Conservation (phyloP, 179 eudicot species). For the Nepenthes alata region DNA sequence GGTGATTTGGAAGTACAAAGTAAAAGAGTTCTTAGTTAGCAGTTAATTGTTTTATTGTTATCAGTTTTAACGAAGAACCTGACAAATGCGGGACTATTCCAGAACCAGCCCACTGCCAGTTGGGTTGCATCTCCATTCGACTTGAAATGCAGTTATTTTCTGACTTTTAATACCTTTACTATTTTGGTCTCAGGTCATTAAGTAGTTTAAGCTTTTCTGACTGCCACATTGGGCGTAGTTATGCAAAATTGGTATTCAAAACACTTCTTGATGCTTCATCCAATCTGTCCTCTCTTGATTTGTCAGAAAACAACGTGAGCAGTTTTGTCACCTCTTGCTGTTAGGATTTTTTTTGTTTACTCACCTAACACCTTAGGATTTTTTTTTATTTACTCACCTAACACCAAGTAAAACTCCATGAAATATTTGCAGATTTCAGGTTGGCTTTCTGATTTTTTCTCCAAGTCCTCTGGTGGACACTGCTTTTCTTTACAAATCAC, state of each 20-base stretch:
- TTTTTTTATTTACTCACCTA: no score
- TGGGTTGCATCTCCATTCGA: not conserved
- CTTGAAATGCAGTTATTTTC: not conserved
- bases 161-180: slow-evolving; percentile 4
- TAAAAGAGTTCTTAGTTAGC: no score
- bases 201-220: slow-evolving; percentile 52
- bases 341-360: not conserved
- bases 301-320: slow-evolving; percentile 76
- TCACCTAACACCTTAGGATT: not conserved
- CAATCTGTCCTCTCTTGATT: slow-evolving; percentile 43
- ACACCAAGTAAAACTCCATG: not conserved
- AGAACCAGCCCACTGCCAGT: not conserved
- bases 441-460: slow-evolving; percentile 52
- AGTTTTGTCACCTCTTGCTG: slow-evolving; percentile 1
- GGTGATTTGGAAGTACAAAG: no score
- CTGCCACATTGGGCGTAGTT: slow-evolving; percentile 30
- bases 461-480: slow-evolving; percentile 22
- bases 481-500: slow-evolving; percentile 16
- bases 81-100: no score
- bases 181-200: slow-evolving; percentile 45
- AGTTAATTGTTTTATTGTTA: no score
- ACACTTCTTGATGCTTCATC: slow-evolving; percentile 57
- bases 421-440: slow-evolving; percentile 61
- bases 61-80: not conserved
- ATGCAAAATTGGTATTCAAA: slow-evolving; percentile 40